Percentiles rank a stretch among this genome's conserved stretches.
Conservation (phyloP, 2,329 filamentous ascomycete species). For the Hypoxylon sp. region DNA sequence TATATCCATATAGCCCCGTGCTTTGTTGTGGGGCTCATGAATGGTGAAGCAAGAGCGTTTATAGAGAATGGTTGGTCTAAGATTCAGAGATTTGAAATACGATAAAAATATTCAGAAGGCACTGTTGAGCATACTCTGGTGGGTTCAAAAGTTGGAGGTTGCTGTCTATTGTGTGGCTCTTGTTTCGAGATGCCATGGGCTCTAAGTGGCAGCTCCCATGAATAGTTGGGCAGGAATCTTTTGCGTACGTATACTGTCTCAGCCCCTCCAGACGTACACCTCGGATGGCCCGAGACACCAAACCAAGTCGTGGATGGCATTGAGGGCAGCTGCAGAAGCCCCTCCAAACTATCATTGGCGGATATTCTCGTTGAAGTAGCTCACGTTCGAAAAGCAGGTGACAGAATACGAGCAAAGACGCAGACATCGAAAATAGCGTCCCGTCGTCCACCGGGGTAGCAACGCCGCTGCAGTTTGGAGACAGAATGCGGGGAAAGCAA, state of each 20-base stretch:
- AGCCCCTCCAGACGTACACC: background rate
- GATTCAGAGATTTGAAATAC: constrained; percentile 14
- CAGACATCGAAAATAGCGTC: background rate
- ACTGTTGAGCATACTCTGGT: background rate
- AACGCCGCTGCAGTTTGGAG: constrained; percentile 6
- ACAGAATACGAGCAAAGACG: too few species aligned
- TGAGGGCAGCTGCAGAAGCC: background rate
- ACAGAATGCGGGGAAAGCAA: constrained; percentile 27
- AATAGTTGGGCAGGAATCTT: background rate
- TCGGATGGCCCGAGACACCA: background rate
- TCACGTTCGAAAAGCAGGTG: too few species aligned
- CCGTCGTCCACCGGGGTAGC: background rate
- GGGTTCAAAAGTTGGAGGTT: background rate
- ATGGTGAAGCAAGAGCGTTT: constrained; percentile 3
- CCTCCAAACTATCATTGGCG: background rate
- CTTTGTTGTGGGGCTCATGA: constrained; percentile 15
- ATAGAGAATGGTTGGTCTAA: background rate
- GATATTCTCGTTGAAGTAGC: background rate
- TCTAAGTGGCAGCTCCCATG: background rate
- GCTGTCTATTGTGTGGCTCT: too few species aligned
- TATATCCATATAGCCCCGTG: constrained; percentile 13
- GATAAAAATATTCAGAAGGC: background rate
- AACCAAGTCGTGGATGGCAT: background rate
- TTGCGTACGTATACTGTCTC: background rate
- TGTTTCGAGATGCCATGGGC: background rate